These are phyloP conservation scores for Erucastrum elatum DNA, from an alignment of 345 rosid genomes.

Conservation along the genomic window DNA sequence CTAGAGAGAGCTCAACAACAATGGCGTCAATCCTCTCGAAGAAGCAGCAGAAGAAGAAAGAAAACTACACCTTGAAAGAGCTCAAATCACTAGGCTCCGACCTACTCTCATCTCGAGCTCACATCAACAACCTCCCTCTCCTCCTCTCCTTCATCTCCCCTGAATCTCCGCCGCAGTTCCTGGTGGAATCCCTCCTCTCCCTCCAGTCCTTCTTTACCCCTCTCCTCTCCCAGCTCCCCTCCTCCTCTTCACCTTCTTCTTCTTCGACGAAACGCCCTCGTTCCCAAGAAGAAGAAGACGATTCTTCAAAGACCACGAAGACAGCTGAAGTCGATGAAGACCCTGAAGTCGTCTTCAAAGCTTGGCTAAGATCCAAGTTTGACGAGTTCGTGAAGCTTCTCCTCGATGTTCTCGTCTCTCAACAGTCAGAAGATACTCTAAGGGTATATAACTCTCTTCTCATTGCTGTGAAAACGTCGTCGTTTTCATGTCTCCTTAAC, in stretches of 20 bases:
- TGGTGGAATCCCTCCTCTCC: slow-evolving; percentile 80
- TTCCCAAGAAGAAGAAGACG: slow-evolving; percentile 22
- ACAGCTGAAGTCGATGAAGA: slow-evolving; percentile 47
- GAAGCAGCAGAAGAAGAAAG: slow-evolving; percentile 39
- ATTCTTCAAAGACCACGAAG: slow-evolving; percentile 19
- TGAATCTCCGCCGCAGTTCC: slow-evolving; percentile 56
- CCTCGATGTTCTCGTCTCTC: slow-evolving; percentile 47
- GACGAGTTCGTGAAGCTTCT: slow-evolving; percentile 65
- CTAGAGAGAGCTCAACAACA: slow-evolving; percentile 30
- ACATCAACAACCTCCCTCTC: slow-evolving; percentile 76
- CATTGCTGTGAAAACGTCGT: neutral
- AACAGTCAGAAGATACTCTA: slow-evolving; percentile 54
- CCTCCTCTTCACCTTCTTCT: slow-evolving; percentile 43
- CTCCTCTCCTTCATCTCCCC: slow-evolving; percentile 73
- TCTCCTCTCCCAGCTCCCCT: slow-evolving; percentile 71
- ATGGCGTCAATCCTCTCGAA: slow-evolving; percentile 52
- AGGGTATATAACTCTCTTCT: slow-evolving; percentile 43
- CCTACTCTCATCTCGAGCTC: slow-evolving; percentile 73
- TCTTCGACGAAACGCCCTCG: slow-evolving; percentile 35
- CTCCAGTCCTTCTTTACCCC: slow-evolving; percentile 91
- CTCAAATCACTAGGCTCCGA: slow-evolving; percentile 64
- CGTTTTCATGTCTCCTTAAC: neutral
- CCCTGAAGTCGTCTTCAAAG: slow-evolving; percentile 57
- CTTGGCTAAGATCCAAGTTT: slow-evolving; percentile 85
- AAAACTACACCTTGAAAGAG: slow-evolving; percentile 51